A percentile compares a stretch with the other conserved stretches of the same genome.
phyloP scores from a whole-genome alignment of 2,329 filamentous ascomycete genomes.

The Alternaria arbusti region DNA sequence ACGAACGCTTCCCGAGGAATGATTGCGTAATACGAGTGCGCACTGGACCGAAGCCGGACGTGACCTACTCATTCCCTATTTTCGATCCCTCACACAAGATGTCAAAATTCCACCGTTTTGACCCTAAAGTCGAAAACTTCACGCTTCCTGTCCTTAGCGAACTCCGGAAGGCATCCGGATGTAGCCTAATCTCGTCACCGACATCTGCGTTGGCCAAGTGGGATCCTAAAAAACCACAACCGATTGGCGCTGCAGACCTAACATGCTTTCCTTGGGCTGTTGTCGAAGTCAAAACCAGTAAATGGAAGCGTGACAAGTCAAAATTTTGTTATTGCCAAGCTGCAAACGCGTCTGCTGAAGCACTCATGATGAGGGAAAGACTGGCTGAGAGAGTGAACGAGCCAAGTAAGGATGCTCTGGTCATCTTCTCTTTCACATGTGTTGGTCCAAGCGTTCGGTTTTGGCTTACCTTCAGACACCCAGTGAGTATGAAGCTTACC shows the following conservation, averaged over 20 bases:
- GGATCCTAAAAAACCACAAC: not conserved
- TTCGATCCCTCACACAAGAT: conserved; percentile 1
- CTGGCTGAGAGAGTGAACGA: conserved; percentile 1
- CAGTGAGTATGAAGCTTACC: not conserved
- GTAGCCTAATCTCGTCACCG: not conserved
- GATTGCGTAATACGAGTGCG: not conserved
- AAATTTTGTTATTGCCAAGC: conserved; percentile 22
- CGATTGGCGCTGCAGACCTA: conserved; percentile 5
- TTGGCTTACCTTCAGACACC: conserved; percentile 16
- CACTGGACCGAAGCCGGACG: conserved; percentile 17
- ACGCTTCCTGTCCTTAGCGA: conserved; percentile 9
- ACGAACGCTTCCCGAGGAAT: conserved; percentile 2
- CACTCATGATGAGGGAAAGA: conserved; percentile 13
- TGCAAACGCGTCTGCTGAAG: conserved; percentile 21
- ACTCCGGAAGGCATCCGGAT: not conserved
- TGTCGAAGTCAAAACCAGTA: conserved; percentile 13
- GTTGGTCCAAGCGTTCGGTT: conserved; percentile 19
- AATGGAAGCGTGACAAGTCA: not conserved
- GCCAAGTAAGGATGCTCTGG: not conserved
- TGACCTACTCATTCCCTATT: conserved; percentile 20
- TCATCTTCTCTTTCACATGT: conserved; percentile 21
- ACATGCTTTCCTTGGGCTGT: conserved; percentile 24
- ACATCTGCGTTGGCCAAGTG: not conserved
- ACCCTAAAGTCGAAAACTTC: conserved; percentile 8
- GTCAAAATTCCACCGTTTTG: not conserved